Conservation (phyloP, 2,329 filamentous ascomycete genomes). For the Alternaria sp. region DNA sequence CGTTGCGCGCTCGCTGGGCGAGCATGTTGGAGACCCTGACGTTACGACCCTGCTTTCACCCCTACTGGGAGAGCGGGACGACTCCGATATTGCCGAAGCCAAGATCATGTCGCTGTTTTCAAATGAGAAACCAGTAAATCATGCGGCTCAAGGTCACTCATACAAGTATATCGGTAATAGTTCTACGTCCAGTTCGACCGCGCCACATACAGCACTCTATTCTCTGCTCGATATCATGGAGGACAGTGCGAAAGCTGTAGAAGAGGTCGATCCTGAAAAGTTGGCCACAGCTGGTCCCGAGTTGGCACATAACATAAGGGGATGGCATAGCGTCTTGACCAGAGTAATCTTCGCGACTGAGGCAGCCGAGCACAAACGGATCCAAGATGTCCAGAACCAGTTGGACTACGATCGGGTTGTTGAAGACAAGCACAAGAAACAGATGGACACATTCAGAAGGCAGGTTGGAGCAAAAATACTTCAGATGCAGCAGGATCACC, state of each 20-base stretch:
- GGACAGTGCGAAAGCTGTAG: not conserved
- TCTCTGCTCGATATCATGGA: slow-evolving; percentile 1
- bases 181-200: not conserved
- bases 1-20: slow-evolving; percentile 9
- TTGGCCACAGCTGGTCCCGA: not conserved
- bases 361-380: slow-evolving; percentile 5
- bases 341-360: slow-evolving; percentile 1
- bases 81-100: slow-evolving; percentile 2
- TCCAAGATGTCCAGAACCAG: slow-evolving; percentile 1
- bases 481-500: slow-evolving; percentile 2
- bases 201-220: not conserved
- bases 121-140: not conserved
- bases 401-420: slow-evolving; percentile 8
- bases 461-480: slow-evolving; percentile 2
- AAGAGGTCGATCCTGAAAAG: not conserved
- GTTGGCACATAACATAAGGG: not conserved
- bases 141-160: not conserved
- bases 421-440: not conserved
- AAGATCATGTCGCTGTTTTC: slow-evolving; percentile 3
- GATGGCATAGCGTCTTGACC: slow-evolving; percentile 1
- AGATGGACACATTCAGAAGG: not conserved
- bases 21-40: not conserved
- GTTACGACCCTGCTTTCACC: not conserved
- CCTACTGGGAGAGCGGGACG: not conserved
- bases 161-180: slow-evolving; percentile 3